Percentiles rank a stretch among this genome's conserved stretches.
Conservation (phyloP, 257 asterid genomes). For the Forsythia viridissima region DNA sequence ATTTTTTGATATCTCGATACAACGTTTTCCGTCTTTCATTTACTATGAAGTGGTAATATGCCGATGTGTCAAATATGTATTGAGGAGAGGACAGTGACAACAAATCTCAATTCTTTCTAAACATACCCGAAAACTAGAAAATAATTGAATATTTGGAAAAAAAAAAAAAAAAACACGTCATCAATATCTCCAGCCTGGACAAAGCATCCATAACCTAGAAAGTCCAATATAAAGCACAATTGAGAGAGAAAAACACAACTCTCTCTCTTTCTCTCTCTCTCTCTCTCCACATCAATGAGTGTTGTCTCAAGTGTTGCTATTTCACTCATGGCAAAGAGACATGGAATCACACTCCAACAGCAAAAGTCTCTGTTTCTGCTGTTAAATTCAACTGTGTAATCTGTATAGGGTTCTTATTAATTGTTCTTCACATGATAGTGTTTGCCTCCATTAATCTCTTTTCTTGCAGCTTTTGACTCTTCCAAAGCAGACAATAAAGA, state of each 20-base stretch:
- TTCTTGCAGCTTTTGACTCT: constrained; percentile 60
- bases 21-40: too few species aligned
- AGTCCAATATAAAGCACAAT: constrained; percentile 38
- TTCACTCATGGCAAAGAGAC: constrained; percentile 23
- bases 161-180: neutral
- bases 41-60: too few species aligned
- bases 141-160: neutral
- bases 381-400: constrained; percentile 10
- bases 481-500: constrained; percentile 50
- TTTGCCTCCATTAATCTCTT: constrained; percentile 26
- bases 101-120: too few species aligned
- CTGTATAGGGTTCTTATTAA: neutral
- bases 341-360: neutral
- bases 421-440: constrained; percentile 30
- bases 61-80: too few species aligned
- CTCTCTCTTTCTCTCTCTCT: constrained; percentile 24
- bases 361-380: constrained; percentile 17
- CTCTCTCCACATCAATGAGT: constrained; percentile 42
- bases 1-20: too few species aligned
- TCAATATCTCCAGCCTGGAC: constrained; percentile 2
- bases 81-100: too few species aligned
- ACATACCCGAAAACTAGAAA: neutral
- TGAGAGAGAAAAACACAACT: constrained; percentile 28
- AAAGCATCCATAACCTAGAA: neutral
- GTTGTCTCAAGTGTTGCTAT: constrained; percentile 47